These are phyloP conservation scores for Pythium angustatum DNA, from an alignment of 352 stramenopile species.

Conservation along the genomic window DNA sequence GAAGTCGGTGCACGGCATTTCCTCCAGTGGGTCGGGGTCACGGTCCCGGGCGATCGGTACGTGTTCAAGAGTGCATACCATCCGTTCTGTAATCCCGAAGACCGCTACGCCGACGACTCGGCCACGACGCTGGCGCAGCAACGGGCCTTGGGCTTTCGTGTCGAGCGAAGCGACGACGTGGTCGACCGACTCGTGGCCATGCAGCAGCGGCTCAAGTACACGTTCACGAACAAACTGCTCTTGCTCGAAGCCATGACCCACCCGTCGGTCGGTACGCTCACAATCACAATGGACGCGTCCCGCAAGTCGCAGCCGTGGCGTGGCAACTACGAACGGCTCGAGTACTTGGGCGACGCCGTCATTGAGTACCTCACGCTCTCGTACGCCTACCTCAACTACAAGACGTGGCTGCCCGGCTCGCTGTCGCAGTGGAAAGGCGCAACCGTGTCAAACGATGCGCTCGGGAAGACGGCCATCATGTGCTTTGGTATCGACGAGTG, in stretches of 20 bases:
- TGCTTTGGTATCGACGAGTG: slow-evolving; percentile 85
- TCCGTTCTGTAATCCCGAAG: slow-evolving; percentile 66
- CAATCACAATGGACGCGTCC: slow-evolving; percentile 48
- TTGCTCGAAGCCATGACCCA: slow-evolving; percentile 81
- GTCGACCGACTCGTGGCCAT: slow-evolving; percentile 52
- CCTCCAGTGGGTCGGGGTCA: slow-evolving; percentile 75
- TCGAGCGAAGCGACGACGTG: slow-evolving; percentile 60
- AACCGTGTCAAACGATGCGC: slow-evolving; percentile 82
- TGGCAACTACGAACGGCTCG: slow-evolving; percentile 87
- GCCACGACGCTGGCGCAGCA: slow-evolving; percentile 14
- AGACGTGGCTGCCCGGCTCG: slow-evolving; percentile 74
- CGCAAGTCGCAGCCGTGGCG: slow-evolving; percentile 53
- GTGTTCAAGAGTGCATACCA: slow-evolving; percentile 59
- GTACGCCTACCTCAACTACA: slow-evolving; percentile 74
- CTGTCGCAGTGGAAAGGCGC: slow-evolving; percentile 85
- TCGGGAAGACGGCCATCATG: slow-evolving; percentile 78
- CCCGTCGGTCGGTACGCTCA: slow-evolving; percentile 63
- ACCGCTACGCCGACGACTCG: slow-evolving; percentile 39
- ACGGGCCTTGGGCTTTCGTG: slow-evolving; percentile 52
- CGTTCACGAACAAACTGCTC: slow-evolving; percentile 73
- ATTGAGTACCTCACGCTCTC: slow-evolving; percentile 89
- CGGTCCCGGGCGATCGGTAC: slow-evolving; percentile 44
- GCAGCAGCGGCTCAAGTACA: slow-evolving; percentile 82
- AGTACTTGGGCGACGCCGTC: slow-evolving; percentile 88
- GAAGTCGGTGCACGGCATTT: slow-evolving; percentile 79